Base-by-base conservation (phyloP, 2,329 filamentous ascomycete genomes). In the Aureobasidium sp. region DNA sequence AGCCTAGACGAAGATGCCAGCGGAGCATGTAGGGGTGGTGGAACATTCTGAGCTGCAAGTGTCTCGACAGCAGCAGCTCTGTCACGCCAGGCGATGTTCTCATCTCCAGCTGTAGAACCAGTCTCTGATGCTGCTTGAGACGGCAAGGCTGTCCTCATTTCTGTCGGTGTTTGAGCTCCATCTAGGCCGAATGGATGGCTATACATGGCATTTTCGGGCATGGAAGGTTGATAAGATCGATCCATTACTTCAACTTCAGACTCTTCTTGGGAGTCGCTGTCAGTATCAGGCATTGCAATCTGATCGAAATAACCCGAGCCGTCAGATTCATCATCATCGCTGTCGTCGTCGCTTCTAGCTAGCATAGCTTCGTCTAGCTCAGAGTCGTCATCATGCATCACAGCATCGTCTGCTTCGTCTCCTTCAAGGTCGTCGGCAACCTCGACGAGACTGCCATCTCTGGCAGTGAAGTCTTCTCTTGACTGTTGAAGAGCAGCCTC, bases 11-110 rank as follows among this genome's bases (percentile, higher is more conserved):
- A 51, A 17, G 25, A 25, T 5, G 34, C 25, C 15, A 36, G 25
- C 34, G 34, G 31, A 29, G 4, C 45, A 42, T 41, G 15, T n/a
- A 25, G 22, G 22, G 31, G 27, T 72, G 67, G 61, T 69, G 65
- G 6, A 31, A 14, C 42, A 68, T 66, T 27, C 36, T 45, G n/a
- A 7, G 11, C 36, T 29, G 31, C 56, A 25, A 58, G 36, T 14
- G 42, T 51, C 29, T 64, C 45, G 5, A 63, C 29, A 37, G 61
- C 63, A 52, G 37, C 49, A 59, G 63, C 63, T 31, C 59, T 55
- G 29, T 60, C 57, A 11, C 44, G 44, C 57, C 57, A 60, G 8
- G 57, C 57, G 17, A 51, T 51, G 22, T 36, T 51, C 45, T 60
- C 57, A 42, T 60, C 57, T 22, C 57, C 45, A 15, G n/a, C 36